Conservation (phyloP, 139 green algal genomes). For the Picochlorum sp. region DNA sequence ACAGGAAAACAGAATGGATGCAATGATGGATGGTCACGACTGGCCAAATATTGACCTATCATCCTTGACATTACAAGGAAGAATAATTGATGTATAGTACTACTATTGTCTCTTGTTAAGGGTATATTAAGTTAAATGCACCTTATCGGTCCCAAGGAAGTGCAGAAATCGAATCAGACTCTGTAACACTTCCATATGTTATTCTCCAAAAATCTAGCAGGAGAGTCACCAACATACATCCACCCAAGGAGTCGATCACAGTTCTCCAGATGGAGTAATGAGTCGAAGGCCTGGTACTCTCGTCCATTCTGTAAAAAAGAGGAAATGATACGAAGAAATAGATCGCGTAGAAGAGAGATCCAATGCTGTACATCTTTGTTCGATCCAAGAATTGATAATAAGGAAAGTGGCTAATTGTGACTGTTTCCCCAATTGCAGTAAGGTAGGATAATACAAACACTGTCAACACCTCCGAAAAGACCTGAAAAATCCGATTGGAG, state of each 20-base stretch:
- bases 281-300: slow-evolving; percentile 25
- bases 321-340: slow-evolving; percentile 98
- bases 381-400: slow-evolving; percentile 82
- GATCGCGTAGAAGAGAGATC: slow-evolving; percentile 97
- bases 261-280: slow-evolving; percentile 26
- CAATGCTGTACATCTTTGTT: slow-evolving; percentile 80
- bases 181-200: no score
- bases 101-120: no score
- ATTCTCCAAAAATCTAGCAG: not conserved
- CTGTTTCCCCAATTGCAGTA: slow-evolving; percentile 87
- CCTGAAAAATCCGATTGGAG: not conserved
- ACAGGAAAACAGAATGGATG: slow-evolving; percentile 15
- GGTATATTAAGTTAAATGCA: no score
- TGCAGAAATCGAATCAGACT: no score
- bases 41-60: slow-evolving; percentile 10
- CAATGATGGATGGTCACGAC: slow-evolving; percentile 2
- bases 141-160: no score
- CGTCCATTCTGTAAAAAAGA: slow-evolving; percentile 80
- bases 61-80: not conserved
- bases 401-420: slow-evolving; percentile 92
- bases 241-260: slow-evolving; percentile 66
- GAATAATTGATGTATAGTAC: no score
- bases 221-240: slow-evolving; percentile 65
- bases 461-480: slow-evolving; percentile 33
- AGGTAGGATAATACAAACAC: slow-evolving; percentile 79